Conservation (phyloP, 495 filamentous ascomycete species). For the Neurospora sp. region DNA sequence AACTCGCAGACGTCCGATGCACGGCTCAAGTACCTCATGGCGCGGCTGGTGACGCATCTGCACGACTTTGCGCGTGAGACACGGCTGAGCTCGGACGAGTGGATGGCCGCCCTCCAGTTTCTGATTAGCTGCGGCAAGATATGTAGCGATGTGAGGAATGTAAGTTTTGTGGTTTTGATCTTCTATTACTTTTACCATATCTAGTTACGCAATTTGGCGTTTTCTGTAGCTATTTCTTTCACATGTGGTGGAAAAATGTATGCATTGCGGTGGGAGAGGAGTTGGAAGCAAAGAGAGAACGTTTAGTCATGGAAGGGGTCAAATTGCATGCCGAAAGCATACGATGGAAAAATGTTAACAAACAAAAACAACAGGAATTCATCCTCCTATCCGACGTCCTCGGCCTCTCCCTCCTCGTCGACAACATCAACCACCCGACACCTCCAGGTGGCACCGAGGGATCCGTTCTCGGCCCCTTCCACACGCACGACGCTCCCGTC, state of each 20-base stretch:
- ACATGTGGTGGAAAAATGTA: not conserved
- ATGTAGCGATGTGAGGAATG: constrained; percentile 52
- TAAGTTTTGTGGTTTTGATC: constrained; percentile 2
- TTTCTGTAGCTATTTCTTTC: not conserved
- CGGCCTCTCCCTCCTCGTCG: constrained; percentile 81
- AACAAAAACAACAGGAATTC: constrained; percentile 55
- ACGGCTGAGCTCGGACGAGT: constrained; percentile 65
- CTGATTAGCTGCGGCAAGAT: constrained; percentile 66
- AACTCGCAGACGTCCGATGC: constrained; percentile 59
- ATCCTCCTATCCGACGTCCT: constrained; percentile 90
- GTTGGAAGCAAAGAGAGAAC: not conserved
- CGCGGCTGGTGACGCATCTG: constrained; percentile 63
- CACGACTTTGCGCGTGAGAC: constrained; percentile 81
- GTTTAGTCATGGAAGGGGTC: not conserved
- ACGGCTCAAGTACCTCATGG: constrained; percentile 63
- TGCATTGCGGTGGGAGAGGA: not conserved
- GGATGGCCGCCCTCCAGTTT: constrained; percentile 65
- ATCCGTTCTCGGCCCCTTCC: constrained; percentile 86
- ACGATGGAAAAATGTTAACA: not conserved
- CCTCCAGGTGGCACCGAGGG: constrained; percentile 67
- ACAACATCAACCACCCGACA: constrained; percentile 88
- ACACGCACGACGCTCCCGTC: constrained; percentile 75
- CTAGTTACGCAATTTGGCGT: not conserved
- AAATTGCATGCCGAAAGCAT: not conserved
- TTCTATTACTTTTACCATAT: not conserved